These are phyloP conservation scores for Globisporangium carolinianum DNA, from an alignment of 352 stramenopile genomes.

Conservation along the genomic window DNA sequence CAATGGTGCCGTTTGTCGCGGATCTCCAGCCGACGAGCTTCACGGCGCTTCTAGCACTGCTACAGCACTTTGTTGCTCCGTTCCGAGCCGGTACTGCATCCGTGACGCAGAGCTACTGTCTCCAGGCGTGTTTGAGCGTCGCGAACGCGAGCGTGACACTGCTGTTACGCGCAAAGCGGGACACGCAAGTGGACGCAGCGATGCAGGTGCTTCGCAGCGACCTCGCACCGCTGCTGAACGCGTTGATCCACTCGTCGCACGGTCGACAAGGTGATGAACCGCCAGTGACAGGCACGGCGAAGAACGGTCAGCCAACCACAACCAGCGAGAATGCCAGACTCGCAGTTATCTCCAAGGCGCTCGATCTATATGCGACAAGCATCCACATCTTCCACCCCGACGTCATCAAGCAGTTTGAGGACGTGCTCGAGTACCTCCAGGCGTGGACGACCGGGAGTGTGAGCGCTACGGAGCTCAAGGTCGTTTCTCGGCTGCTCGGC, in stretches of 20 bases:
- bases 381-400: slow-evolving; percentile 42
- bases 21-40: slow-evolving; percentile 32
- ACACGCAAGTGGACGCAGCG: slow-evolving; percentile 9
- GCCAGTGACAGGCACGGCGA: not conserved
- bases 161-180: slow-evolving; percentile 12
- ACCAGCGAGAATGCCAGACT: slow-evolving; percentile 4
- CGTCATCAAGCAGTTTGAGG: slow-evolving; percentile 33
- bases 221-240: slow-evolving; percentile 25
- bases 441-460: slow-evolving; percentile 24
- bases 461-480: slow-evolving; percentile 33
- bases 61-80: slow-evolving; percentile 20
- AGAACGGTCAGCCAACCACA: slow-evolving; percentile 7
- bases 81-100: slow-evolving; percentile 21
- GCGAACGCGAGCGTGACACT: slow-evolving; percentile 33
- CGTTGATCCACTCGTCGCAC: slow-evolving; percentile 25
- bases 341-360: slow-evolving; percentile 23
- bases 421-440: slow-evolving; percentile 34
- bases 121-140: slow-evolving; percentile 38
- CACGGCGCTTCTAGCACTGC: slow-evolving; percentile 23
- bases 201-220: slow-evolving; percentile 17
- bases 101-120: slow-evolving; percentile 19
- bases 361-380: slow-evolving; percentile 48
- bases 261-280: not conserved
- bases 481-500: slow-evolving; percentile 30
- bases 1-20: slow-evolving; percentile 33